These are phyloP conservation scores for Polyplosphaeria fusca DNA, from an alignment of 495 filamentous ascomycete species.

Conservation along the genomic window DNA sequence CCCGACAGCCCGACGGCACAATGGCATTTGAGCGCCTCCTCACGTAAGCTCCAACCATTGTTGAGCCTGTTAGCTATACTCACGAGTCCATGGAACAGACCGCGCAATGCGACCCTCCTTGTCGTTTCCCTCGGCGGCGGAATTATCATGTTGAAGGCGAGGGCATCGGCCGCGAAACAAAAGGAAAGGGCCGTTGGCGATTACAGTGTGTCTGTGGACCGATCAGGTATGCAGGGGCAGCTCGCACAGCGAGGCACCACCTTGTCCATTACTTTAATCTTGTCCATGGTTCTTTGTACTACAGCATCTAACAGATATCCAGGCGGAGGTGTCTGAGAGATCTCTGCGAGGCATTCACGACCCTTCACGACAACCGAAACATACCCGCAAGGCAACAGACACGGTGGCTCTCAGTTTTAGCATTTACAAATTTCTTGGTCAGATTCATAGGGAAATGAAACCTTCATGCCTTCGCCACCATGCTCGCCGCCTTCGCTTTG, in stretches of 20 bases:
- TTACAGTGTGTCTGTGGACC: slow-evolving; percentile 26
- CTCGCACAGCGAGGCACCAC: too few species aligned
- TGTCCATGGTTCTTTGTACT: too few species aligned
- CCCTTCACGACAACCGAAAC: too few species aligned
- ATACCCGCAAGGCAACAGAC: neutral
- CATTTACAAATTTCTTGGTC: too few species aligned
- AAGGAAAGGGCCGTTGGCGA: slow-evolving; percentile 22
- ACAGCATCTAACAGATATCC: too few species aligned
- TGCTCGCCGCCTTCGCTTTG: too few species aligned
- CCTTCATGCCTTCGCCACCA: too few species aligned
- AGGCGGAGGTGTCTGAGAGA: too few species aligned
- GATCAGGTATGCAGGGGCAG: slow-evolving; percentile 34
- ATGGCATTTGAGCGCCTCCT: slow-evolving; percentile 26
- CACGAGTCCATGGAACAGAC: slow-evolving; percentile 1
- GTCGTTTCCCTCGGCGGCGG: slow-evolving; percentile 21
- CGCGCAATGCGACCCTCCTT: slow-evolving; percentile 28
- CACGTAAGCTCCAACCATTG: slow-evolving; percentile 15
- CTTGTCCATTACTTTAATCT: too few species aligned
- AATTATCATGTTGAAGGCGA: slow-evolving; percentile 30
- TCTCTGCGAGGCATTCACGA: too few species aligned
- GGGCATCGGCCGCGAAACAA: slow-evolving; percentile 20
- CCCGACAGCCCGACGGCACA: too few species aligned
- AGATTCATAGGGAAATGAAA: too few species aligned
- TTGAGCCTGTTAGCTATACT: neutral
- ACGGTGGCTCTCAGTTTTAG: neutral